phyloP scores from a whole-genome alignment of 768 basidiomycete genomes.

The Boletus fagicola region DNA sequence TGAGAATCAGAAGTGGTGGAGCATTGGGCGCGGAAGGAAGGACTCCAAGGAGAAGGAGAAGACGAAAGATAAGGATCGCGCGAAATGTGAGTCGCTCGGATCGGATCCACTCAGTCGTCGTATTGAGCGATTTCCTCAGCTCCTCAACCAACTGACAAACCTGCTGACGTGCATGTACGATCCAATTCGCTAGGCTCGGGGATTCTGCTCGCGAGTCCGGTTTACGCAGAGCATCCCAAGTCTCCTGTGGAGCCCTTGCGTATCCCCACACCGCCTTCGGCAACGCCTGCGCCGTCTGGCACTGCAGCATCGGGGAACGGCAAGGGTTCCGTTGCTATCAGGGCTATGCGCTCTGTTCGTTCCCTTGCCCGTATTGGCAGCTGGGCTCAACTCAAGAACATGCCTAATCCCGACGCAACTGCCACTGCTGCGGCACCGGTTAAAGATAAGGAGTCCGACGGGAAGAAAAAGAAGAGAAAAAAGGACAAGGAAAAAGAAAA shows the following conservation, averaged over 20 bases:
- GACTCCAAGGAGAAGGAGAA: constrained; percentile 66
- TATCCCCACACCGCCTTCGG: constrained; percentile 26
- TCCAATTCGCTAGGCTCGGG: constrained; percentile 64
- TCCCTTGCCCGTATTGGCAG: constrained; percentile 70
- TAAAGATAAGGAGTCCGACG: constrained; percentile 31
- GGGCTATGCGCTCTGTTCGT: constrained; percentile 75
- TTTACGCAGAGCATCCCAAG: constrained; percentile 15
- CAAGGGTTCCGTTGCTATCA: constrained; percentile 67
- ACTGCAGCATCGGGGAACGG: constrained; percentile 22
- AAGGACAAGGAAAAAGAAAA: constrained; percentile 39
- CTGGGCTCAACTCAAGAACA: constrained; percentile 60
- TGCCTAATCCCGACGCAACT: constrained; percentile 31
- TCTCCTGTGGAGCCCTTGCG: constrained; percentile 12
- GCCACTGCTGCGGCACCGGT: constrained; percentile 26
- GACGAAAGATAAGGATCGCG: constrained; percentile 36
- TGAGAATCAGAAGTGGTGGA: constrained; percentile 77
- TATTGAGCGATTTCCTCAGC: constrained; percentile 33
- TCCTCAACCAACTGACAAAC: constrained; percentile 41
- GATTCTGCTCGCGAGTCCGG: constrained; percentile 32
- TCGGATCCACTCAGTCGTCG: background rate
- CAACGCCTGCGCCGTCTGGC: constrained; percentile 39
- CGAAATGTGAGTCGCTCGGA: constrained; percentile 27
- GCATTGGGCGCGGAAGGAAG: constrained; percentile 69
- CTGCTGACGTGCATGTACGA: constrained; percentile 43
- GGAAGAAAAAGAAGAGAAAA: constrained; percentile 39